phyloP scores from a whole-genome alignment of 495 filamentous ascomycete genomes.

The Penicillium coffeae region DNA sequence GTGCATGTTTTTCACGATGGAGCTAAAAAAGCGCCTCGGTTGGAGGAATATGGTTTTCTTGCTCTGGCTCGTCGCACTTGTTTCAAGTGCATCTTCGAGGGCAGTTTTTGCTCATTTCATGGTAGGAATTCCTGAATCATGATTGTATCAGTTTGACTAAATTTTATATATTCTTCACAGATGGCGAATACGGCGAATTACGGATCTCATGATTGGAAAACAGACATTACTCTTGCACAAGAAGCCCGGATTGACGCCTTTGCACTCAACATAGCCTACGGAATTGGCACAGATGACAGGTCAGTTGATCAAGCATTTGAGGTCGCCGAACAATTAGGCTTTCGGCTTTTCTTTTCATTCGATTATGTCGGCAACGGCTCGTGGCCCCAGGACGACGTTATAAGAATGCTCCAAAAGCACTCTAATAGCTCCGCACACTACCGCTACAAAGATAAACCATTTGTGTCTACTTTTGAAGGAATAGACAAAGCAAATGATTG shows the following conservation, averaged over 20 bases:
- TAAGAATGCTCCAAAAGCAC: constrained; percentile 52
- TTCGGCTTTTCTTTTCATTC: constrained; percentile 70
- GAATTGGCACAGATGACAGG: constrained; percentile 37
- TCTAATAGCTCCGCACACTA: constrained; percentile 50
- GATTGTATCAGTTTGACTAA: neutral
- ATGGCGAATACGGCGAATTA: constrained; percentile 26
- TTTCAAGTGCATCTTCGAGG: constrained; percentile 3
- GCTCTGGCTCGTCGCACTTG: neutral
- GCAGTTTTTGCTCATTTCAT: constrained; percentile 38
- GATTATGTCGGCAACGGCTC: constrained; percentile 56
- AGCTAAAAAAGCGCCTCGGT: neutral
- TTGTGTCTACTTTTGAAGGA: constrained; percentile 76
- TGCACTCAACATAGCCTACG: constrained; percentile 62
- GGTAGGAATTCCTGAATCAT: constrained; percentile 8
- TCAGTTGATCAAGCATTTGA: constrained; percentile 52
- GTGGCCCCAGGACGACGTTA: constrained; percentile 56
- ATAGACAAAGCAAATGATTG: constrained; percentile 55
- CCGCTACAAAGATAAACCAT: constrained; percentile 47
- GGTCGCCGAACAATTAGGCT: constrained; percentile 50
- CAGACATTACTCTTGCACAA: constrained; percentile 58
- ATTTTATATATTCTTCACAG: constrained; percentile 6
- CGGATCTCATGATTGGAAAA: constrained; percentile 45
- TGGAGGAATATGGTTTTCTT: neutral
- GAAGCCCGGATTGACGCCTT: constrained; percentile 67
- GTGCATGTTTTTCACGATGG: neutral